Evolutionary conservation across 352 stramenopile genomes (phyloP).

Genomic region (Pseudoperonospora humuli): DNA sequence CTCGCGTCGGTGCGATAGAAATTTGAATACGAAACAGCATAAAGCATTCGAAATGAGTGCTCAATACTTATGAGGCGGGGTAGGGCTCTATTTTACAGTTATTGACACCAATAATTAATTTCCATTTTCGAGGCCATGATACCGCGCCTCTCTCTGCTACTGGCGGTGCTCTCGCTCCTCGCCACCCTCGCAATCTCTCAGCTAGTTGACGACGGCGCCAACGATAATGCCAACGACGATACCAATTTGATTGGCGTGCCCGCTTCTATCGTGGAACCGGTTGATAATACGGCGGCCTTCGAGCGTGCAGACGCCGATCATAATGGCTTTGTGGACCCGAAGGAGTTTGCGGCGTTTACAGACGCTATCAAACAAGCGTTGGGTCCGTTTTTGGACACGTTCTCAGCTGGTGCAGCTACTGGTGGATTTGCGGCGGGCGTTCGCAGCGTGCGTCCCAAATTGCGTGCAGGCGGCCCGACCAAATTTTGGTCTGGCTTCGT

Average conservation of each 20-base stretch:
- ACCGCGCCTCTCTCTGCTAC: conserved; percentile 18
- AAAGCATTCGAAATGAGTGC: no score
- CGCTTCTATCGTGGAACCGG: conserved; percentile 5
- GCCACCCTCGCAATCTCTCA: conserved; percentile 11
- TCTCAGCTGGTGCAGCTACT: conserved; percentile 8
- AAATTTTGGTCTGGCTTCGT: conserved; percentile 85
- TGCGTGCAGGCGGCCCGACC: conserved; percentile 37
- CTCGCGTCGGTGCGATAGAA: no score
- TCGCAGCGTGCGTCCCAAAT: conserved; percentile 11
- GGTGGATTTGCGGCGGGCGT: background rate
- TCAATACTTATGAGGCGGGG: no score
- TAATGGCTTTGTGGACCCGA: conserved; percentile 54
- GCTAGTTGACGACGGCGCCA: conserved; percentile 9
- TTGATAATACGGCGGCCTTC: conserved; percentile 27
- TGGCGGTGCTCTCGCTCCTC: conserved; percentile 18
- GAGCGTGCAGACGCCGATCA: conserved; percentile 61
- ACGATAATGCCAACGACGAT: conserved; percentile 2
- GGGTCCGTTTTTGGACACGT: conserved; percentile 34
- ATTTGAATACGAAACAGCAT: no score
- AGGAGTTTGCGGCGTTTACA: conserved; percentile 62
- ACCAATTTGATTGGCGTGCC: no score
- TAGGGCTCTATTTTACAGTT: no score
- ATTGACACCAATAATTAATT: background rate
- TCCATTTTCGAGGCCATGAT: conserved; percentile 3
- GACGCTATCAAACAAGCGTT: conserved; percentile 43